phyloP scores from a whole-genome alignment of 2,329 filamentous ascomycete species.

The Chrysoporthe cubensis region DNA sequence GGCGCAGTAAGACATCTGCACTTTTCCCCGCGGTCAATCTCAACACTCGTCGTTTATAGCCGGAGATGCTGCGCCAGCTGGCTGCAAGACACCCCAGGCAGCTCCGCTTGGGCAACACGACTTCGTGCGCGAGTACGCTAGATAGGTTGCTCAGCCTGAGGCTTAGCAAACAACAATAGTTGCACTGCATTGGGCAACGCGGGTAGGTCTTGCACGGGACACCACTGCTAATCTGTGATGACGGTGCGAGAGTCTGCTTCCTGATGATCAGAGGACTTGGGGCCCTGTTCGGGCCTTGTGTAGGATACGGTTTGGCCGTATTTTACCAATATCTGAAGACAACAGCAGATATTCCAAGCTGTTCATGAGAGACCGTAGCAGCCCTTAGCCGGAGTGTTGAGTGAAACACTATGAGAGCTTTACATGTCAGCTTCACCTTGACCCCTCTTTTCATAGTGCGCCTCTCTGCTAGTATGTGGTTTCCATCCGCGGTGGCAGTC shows the following conservation, averaged over 20 bases:
- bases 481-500: background rate
- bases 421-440: background rate
- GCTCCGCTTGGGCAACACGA: background rate
- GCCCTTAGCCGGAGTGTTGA: too few species aligned
- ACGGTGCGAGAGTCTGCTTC: background rate
- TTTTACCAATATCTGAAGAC: too few species aligned
- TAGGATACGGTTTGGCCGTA: too few species aligned
- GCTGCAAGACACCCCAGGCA: background rate
- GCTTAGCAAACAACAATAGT: conserved; percentile 2
- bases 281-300: too few species aligned
- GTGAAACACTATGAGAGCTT: background rate
- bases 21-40: background rate
- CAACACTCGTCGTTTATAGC: background rate
- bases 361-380: too few species aligned
- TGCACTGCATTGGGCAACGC: conserved; percentile 1
- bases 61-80: background rate
- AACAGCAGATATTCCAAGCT: too few species aligned
- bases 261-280: background rate
- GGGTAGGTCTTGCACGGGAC: background rate
- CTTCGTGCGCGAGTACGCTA: background rate
- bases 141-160: background rate
- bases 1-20: background rate
- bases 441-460: background rate
- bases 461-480: background rate
- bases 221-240: background rate